phyloP scores from a whole-genome alignment of 2,329 filamentous ascomycete genomes.

The Didymella keratinophila region DNA sequence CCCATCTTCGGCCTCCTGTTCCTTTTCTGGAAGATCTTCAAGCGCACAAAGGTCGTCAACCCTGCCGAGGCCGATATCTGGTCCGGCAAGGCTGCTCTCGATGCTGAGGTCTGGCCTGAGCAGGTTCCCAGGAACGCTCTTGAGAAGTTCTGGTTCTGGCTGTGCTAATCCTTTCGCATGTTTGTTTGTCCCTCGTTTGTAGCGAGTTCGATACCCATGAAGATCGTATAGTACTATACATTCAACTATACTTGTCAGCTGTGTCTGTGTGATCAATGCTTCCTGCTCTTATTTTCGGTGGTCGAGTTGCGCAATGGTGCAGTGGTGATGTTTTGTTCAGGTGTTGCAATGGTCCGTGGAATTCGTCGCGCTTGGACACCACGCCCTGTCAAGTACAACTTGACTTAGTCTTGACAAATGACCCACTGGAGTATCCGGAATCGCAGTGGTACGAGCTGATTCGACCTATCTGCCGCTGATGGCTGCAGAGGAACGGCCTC shows the following conservation, averaged over 20 bases:
- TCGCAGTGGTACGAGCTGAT: background rate
- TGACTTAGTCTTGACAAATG: too few relatives aligned
- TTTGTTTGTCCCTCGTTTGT: background rate
- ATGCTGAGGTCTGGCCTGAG: slow-evolving; percentile 57
- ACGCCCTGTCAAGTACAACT: slow-evolving; percentile 6
- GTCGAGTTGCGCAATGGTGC: too few relatives aligned
- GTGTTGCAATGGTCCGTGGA: background rate
- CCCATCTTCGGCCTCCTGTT: slow-evolving; percentile 58
- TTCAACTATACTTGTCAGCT: background rate
- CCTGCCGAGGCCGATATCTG: slow-evolving; percentile 55
- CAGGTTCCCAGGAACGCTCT: slow-evolving; percentile 53
- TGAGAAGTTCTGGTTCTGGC: slow-evolving; percentile 60
- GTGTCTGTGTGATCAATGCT: background rate
- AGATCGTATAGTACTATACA: slow-evolving; percentile 2
- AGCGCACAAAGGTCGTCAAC: slow-evolving; percentile 63
- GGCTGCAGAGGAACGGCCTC: background rate
- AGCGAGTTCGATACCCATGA: slow-evolving; percentile 16
- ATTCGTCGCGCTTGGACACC: background rate
- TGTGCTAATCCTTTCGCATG: slow-evolving; percentile 46
- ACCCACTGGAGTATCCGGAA: background rate
- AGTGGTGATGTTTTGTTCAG: background rate
- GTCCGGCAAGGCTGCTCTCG: slow-evolving; percentile 57
- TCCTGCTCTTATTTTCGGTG: background rate
- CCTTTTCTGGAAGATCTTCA: slow-evolving; percentile 70
- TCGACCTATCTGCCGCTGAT: background rate